Base-by-base conservation (phyloP, 805 yeast species). In the Phaffomyces thermotolerans region DNA sequence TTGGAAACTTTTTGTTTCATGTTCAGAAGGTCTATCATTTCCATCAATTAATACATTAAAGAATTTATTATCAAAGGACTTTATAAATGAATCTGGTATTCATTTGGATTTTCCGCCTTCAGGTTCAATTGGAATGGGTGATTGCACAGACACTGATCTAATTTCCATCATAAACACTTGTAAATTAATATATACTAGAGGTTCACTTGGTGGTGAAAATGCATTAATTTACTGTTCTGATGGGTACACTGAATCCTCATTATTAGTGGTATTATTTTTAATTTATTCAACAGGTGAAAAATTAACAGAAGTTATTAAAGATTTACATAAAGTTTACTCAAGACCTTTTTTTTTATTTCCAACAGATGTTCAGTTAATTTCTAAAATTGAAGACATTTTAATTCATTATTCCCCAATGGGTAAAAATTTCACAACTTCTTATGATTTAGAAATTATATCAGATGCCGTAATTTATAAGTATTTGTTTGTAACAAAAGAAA, bases 241-340 rank as follows among this genome's bases (percentile, higher is more conserved):
- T 63, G 98, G 98, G 0, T 91, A 90, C 62, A 87, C 96, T 0
- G 96, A 89, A 57, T 83, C 90, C 41, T 79, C 95, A 6, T 69
- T 91, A n/a, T 62, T 90, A 34, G 75, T 78, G 1, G 65, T 87
- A 31, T 75, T 89, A 44, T 90, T 76, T 53, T 52, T 84, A 45
- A 83, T 91, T 45, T 91, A 82, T 62, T 60, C 85, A 2, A 74
- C 81, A 42, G 78, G 82, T 34, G 56, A 78, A 17, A 51, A 75
- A 0, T 62, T 86, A 12, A 79, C 83, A 24, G 80, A 82, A 34
- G 90, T 89, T 1, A 68, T 84, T 48, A 55, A 83, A 17, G 72
- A 74, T 46, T 62, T 87, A 41, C 96, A 89, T 59, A 51, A 58
- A 35, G 68, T 70, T 14, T 76, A 72, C 54, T 80, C 83, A 5